These are phyloP conservation scores for Colletotrichum brevisporum DNA, from an alignment of 2,329 filamentous ascomycete genomes.

Conservation along the genomic window DNA sequence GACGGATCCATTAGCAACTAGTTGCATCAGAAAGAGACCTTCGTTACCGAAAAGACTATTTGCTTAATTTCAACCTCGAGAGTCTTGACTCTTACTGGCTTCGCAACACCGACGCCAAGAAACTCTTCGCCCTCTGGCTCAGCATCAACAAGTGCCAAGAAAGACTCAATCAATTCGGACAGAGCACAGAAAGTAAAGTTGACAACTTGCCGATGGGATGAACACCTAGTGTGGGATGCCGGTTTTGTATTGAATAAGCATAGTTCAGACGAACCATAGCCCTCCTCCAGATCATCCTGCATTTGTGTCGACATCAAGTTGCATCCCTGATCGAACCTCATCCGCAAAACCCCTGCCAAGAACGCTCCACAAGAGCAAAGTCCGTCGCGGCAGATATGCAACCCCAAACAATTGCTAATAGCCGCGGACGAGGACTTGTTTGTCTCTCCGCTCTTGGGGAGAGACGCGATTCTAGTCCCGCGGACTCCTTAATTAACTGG, in stretches of 20 bases:
- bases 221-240: neutral
- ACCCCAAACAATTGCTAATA: neutral
- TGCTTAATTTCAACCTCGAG: no score
- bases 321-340: slow-evolving; percentile 22
- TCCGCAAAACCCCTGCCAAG: slow-evolving; percentile 30
- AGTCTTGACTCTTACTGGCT: no score
- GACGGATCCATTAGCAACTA: no score
- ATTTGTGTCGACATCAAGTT: slow-evolving; percentile 6
- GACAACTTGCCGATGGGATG: slow-evolving; percentile 22
- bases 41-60: no score
- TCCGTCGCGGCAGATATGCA: neutral
- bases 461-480: neutral
- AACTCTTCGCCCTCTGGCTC: neutral
- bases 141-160: neutral
- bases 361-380: no score
- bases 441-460: neutral
- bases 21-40: no score
- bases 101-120: no score
- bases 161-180: neutral
- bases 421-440: neutral
- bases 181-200: neutral
- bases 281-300: neutral
- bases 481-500: slow-evolving; percentile 28
- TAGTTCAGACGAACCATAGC: slow-evolving; percentile 3
- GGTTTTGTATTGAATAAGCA: neutral